These are phyloP conservation scores for Plasmodium falciparum DNA, from an alignment of 169 alveolate genomes.

Conservation along the genomic window DNA sequence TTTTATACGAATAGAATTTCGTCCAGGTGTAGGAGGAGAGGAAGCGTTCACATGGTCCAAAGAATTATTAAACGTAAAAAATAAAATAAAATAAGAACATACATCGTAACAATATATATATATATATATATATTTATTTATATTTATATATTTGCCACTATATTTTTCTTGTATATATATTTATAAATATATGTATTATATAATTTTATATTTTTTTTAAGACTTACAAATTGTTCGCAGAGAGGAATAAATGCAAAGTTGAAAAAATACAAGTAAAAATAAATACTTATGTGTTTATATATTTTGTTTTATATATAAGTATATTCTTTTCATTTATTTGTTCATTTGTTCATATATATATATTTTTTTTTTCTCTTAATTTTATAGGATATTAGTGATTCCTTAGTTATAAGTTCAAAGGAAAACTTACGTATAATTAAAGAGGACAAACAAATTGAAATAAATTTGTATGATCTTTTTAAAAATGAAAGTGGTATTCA, in stretches of 20 bases:
- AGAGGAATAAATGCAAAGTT: constrained; percentile 34
- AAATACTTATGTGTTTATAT: too few species aligned
- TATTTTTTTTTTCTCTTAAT: background rate
- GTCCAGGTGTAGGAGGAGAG: constrained; percentile 68
- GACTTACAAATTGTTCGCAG: constrained; percentile 48
- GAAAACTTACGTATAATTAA: constrained; percentile 31
- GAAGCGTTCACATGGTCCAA: constrained; percentile 60
- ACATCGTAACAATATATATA: background rate
- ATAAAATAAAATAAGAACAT: background rate
- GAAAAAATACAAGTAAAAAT: constrained; percentile 35
- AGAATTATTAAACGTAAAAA: constrained; percentile 39
- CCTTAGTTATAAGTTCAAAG: constrained; percentile 24
- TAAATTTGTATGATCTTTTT: constrained; percentile 81
- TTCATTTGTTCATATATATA: background rate
- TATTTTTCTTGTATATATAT: background rate
- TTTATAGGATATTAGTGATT: constrained; percentile 31
- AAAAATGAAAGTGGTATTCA: constrained; percentile 85
- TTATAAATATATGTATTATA: background rate
- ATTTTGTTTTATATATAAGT: background rate
- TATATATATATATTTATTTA: background rate
- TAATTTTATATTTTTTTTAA: background rate
- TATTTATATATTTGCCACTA: too few species aligned
- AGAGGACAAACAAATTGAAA: constrained; percentile 23
- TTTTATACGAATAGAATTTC: constrained; percentile 61
- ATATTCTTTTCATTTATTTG: background rate